Evolutionary conservation across 352 stramenopile genomes (phyloP).

Genomic region (Phytophthora capsici): DNA sequence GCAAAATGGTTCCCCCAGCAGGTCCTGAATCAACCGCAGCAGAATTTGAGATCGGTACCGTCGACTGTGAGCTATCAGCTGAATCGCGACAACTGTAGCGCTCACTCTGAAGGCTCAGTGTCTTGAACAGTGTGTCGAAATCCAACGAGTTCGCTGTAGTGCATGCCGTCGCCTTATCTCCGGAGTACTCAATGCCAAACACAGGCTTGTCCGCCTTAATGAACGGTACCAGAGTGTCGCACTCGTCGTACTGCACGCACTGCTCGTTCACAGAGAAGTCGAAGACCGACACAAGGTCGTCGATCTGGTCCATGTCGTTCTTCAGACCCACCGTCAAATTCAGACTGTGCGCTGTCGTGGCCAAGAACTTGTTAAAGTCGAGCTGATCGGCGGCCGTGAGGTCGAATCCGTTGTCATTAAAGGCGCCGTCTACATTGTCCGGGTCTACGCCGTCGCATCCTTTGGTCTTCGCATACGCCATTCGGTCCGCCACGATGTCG

Average conservation of each 20-base stretch:
- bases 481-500: conserved; percentile 49
- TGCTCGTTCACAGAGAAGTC: conserved; percentile 73
- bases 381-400: conserved; percentile 49
- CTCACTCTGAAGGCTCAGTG: conserved; percentile 36
- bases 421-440: conserved; percentile 62
- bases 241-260: conserved; percentile 62
- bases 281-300: conserved; percentile 45
- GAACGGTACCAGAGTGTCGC: conserved; percentile 45
- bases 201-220: conserved; percentile 59
- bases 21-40: too few species aligned
- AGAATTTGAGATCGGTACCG: not conserved
- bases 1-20: too few species aligned
- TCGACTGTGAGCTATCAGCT: not conserved
- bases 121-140: conserved; percentile 53
- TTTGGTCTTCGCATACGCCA: conserved; percentile 52
- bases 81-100: conserved; percentile 29
- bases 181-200: conserved; percentile 65
- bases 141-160: conserved; percentile 36
- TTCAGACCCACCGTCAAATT: conserved; percentile 59
- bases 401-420: conserved; percentile 43
- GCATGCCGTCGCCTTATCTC: conserved; percentile 35
- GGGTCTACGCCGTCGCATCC: conserved; percentile 63
- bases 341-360: conserved; percentile 43
- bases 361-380: conserved; percentile 58
- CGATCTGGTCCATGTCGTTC: conserved; percentile 55